Percentiles rank a stretch among this genome's conserved stretches.
Evolutionary conservation across 148 eudicot genomes (phyloP).

Genomic region (Arbutus unedo): DNA sequence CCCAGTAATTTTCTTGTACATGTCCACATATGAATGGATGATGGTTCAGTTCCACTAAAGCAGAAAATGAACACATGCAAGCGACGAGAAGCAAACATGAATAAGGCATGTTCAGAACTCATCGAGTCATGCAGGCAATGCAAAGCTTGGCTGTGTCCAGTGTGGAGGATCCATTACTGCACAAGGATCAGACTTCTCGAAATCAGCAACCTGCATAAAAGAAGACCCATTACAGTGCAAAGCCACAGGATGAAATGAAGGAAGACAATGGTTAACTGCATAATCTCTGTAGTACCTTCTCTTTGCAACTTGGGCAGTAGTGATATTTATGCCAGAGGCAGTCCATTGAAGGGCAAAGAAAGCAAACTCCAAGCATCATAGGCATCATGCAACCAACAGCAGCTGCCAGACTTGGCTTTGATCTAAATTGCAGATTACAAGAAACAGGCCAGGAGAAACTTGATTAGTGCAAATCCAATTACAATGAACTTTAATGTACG

Average conservation of each 20-base stretch:
- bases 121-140: slow-evolving; percentile 41
- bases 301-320: slow-evolving; percentile 75
- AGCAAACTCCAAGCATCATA: slow-evolving; percentile 72
- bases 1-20: neutral
- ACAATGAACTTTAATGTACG: neutral
- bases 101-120: slow-evolving; percentile 9
- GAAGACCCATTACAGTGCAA: neutral
- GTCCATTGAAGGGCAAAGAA: slow-evolving; percentile 85
- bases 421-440: slow-evolving; percentile 34
- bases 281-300: slow-evolving; percentile 52
- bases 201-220: slow-evolving; percentile 61
- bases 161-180: slow-evolving; percentile 75
- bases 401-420: slow-evolving; percentile 83
- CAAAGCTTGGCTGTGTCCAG: slow-evolving; percentile 68
- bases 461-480: slow-evolving; percentile 9
- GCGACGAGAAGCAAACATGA: neutral
- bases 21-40: neutral
- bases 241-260: neutral
- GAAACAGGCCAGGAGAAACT: neutral
- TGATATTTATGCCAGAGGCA: slow-evolving; percentile 99
- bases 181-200: slow-evolving; percentile 69
- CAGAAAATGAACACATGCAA: slow-evolving; percentile 7
- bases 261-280: neutral
- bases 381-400: slow-evolving; percentile 89
- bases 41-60: neutral